These are phyloP conservation scores for Penicillium sp. DNA, from an alignment of 2,329 filamentous ascomycete species.

Conservation along the genomic window DNA sequence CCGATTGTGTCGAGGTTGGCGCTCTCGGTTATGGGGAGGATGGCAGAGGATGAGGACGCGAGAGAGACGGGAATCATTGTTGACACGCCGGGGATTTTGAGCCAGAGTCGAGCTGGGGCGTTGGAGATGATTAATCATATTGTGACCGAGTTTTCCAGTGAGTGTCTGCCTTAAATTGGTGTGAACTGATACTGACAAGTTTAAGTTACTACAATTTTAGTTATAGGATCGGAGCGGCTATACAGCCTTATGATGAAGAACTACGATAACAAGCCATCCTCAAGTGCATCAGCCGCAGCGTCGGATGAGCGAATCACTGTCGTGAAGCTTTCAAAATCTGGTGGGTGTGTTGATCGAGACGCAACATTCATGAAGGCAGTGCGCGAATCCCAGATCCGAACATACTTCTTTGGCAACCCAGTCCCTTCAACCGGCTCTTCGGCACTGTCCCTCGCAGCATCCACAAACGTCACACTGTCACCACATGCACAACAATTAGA, in stretches of 20 bases:
- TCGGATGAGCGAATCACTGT: conserved; percentile 73
- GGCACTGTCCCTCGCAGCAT: conserved; percentile 39
- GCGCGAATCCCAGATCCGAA: conserved; percentile 77
- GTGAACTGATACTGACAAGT: conserved; percentile 23
- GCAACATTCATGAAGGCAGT: conserved; percentile 73
- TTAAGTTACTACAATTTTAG: conserved; percentile 76
- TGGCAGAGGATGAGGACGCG: conserved; percentile 75
- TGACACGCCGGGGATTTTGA: conserved; percentile 76
- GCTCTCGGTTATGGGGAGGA: conserved; percentile 74
- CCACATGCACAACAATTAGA: conserved; percentile 86
- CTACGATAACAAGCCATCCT: conserved; percentile 61
- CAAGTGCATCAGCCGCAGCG: conserved; percentile 48
- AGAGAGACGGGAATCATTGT: conserved; percentile 80
- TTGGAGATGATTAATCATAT: conserved; percentile 84
- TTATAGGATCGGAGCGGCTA: conserved; percentile 78
- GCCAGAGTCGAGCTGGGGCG: conserved; percentile 65
- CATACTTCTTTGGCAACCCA: conserved; percentile 90
- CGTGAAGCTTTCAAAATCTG: conserved; percentile 80
- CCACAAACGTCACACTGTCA: conserved; percentile 72
- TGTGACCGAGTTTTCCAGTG: conserved; percentile 69
- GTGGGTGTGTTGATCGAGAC: conserved; percentile 80
- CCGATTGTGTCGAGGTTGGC: conserved; percentile 77
- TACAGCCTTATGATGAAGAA: conserved; percentile 74
- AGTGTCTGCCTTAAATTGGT: conserved; percentile 27
- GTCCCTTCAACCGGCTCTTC: conserved; percentile 45